Base-by-base conservation (phyloP, 2,329 filamentous ascomycete genomes). In the Fusarium dimerum region DNA sequence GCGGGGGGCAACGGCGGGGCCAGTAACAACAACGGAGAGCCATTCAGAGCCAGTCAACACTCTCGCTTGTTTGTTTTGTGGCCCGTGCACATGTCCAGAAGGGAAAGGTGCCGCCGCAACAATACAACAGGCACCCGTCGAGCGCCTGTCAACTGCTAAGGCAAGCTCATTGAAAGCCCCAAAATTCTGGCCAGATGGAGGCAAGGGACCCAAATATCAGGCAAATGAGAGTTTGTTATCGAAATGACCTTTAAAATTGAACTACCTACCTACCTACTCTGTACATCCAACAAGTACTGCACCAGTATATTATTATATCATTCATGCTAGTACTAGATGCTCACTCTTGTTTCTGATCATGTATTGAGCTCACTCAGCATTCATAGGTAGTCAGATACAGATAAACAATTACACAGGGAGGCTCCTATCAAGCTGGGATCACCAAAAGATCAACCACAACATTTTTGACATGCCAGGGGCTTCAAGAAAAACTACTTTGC, bases 61-160 rank as follows among this genome's bases (percentile, higher is more conserved):
- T 66, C 59, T 69, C 67, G 60, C 58, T 69, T 74, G 70, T 71
- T 72, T 71, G 68, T 63, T 41, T 30, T 12, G 2, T 63, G 65
- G 59, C 45, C 64, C 56, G 67, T 68, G 68, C 69, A n/a, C 51
- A n/a, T 54, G 15, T 44, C 56, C 26, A 56, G 62, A 68, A 50
- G 29, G 66, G 69, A 46, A 67, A 69, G 60, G 67, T 59, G 58
- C 49, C 48, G 57, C 54, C 56, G 51, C 59, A 55, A 50, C 7
- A 26, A 26, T 7, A 26, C 20, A 26, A 26, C 20, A 26, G 54
- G 47, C 44, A 56, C 54, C 45, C 52, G 56, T 52, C 42, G 20
- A 18, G 20, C 54, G 38, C 47, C 54, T 48, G 46, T 46, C 50
- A 57, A 52, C 43, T 56, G 45, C 20, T 26, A 7, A 26, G 20